Evolutionary conservation across 768 basidiomycete genomes (phyloP).

Genomic region (Boletus bicolor): DNA sequence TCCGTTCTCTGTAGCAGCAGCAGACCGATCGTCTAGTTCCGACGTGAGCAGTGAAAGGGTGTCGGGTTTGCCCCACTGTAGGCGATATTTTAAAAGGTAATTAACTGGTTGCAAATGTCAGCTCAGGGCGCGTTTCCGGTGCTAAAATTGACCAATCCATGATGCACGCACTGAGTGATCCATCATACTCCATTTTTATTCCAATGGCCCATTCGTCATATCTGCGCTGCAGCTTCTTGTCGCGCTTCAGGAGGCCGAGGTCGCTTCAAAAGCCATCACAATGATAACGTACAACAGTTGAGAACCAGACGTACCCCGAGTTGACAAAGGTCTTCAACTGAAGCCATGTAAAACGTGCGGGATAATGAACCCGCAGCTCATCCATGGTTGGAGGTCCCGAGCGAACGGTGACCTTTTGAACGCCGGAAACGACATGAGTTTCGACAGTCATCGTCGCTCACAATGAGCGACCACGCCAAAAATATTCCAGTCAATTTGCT

Average conservation of each 20-base stretch:
- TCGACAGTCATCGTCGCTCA: slow-evolving; percentile 19
- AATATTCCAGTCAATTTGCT: too few species aligned
- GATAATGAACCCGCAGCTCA: slow-evolving; percentile 67
- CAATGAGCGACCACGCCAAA: neutral
- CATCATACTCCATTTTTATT: slow-evolving; percentile 62
- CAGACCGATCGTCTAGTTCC: slow-evolving; percentile 37
- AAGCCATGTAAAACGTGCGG: slow-evolving; percentile 70
- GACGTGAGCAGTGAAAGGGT: slow-evolving; percentile 59
- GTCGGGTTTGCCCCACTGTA: slow-evolving; percentile 77
- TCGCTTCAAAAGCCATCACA: slow-evolving; percentile 46
- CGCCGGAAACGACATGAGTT: neutral
- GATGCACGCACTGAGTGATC: slow-evolving; percentile 56
- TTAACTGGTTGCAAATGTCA: slow-evolving; percentile 43
- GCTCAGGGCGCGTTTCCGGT: neutral
- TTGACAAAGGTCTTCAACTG: slow-evolving; percentile 76
- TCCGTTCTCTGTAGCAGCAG: slow-evolving; percentile 15
- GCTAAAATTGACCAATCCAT: neutral
- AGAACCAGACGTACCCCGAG: slow-evolving; percentile 53
- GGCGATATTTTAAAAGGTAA: slow-evolving; percentile 63
- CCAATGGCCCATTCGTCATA: slow-evolving; percentile 59
- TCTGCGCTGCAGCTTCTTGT: slow-evolving; percentile 62
- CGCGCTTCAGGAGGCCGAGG: slow-evolving; percentile 75
- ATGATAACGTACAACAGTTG: neutral
- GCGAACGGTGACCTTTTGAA: slow-evolving; percentile 37
- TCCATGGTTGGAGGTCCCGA: slow-evolving; percentile 67